A percentile compares a stretch with the other conserved stretches of the same genome.
phyloP scores from a whole-genome alignment of 2,329 filamentous ascomycete species.

The Ambrosiella cleistominuta region DNA sequence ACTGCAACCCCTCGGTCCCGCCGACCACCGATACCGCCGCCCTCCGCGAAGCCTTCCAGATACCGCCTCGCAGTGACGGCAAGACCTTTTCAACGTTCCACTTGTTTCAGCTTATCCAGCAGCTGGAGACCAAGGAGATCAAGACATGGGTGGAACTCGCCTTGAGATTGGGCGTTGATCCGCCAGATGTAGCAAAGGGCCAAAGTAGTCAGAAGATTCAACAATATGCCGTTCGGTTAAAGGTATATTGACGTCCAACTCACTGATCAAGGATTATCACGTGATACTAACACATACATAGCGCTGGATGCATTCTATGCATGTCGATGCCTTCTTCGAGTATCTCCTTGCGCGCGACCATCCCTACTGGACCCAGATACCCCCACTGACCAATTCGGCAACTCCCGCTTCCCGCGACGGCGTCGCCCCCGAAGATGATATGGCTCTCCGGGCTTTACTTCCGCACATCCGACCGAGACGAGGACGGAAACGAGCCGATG shows the following conservation, averaged over 20 bases:
- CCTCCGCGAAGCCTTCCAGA: conserved; percentile 58
- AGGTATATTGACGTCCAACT: conserved; percentile 36
- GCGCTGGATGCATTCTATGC: conserved; percentile 96
- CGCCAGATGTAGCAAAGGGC: conserved; percentile 62
- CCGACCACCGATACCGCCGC: conserved; percentile 50
- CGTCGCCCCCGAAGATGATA: conserved; percentile 70
- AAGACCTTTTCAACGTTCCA: conserved; percentile 67
- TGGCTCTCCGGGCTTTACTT: conserved; percentile 67
- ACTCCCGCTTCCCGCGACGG: conserved; percentile 56
- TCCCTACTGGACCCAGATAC: conserved; percentile 63
- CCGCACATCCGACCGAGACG: conserved; percentile 53
- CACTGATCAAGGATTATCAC: not conserved
- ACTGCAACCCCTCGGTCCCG: conserved; percentile 68
- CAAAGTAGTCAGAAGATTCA: conserved; percentile 88
- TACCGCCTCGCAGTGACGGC: conserved; percentile 69
- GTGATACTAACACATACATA: conserved; percentile 18
- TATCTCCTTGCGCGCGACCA: conserved; percentile 52
- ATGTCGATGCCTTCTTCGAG: conserved; percentile 87
- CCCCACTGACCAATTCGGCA: conserved; percentile 43
- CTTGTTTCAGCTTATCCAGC: conserved; percentile 61
- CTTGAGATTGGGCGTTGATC: conserved; percentile 72
- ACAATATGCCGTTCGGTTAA: conserved; percentile 81
- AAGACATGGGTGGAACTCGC: conserved; percentile 88
- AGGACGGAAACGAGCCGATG: conserved; percentile 45
- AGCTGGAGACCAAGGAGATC: conserved; percentile 65